Conservation (phyloP, 2,329 filamentous ascomycete species). For the Furcasterigmium furcatum region DNA sequence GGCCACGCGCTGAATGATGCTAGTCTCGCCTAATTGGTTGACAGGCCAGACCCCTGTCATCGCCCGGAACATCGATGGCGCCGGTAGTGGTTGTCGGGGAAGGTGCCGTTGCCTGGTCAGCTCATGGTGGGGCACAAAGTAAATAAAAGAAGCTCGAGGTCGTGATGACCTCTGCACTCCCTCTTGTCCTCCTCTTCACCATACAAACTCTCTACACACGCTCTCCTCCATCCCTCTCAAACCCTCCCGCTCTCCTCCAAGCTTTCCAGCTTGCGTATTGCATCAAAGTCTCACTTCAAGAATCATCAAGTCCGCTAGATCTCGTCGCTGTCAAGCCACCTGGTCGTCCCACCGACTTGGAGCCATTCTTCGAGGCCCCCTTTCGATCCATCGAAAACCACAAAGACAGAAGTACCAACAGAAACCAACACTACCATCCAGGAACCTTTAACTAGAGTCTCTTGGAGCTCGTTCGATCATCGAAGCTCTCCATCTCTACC, state of each 20-base stretch:
- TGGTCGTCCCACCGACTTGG: constrained; percentile 46
- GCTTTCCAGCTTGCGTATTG: constrained; percentile 17
- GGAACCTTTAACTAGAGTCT: constrained; percentile 59
- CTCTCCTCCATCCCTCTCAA: constrained; percentile 12
- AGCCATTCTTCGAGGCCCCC: constrained; percentile 36
- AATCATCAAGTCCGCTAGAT: constrained; percentile 41
- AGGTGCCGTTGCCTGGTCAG: constrained; percentile 17
- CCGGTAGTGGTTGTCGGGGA: constrained; percentile 11
- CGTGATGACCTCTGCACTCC: constrained; percentile 9
- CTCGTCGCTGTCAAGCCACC: constrained; percentile 41
- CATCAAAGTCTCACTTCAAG: constrained; percentile 25
- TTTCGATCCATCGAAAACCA: constrained; percentile 47
- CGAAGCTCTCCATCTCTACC: constrained; percentile 29
- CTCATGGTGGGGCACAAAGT: constrained; percentile 32
- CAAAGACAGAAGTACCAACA: constrained; percentile 24
- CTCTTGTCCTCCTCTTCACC: constrained; percentile 16
- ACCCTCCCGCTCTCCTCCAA: constrained; percentile 8
- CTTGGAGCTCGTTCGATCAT: constrained; percentile 52
- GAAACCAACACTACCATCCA: constrained; percentile 43
- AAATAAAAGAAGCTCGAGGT: constrained; percentile 39
- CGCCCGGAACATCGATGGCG: constrained; percentile 1
- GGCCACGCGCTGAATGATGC: too few species aligned
- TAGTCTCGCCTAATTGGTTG: too few species aligned
- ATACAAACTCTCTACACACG: constrained; percentile 17
- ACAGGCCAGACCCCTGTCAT: background rate